Percentiles rank a stretch among this genome's conserved stretches.
These are phyloP conservation scores for Sugiyamaella grinbergsii DNA, from an alignment of 1,139 yeast species.

Conservation along the genomic window DNA sequence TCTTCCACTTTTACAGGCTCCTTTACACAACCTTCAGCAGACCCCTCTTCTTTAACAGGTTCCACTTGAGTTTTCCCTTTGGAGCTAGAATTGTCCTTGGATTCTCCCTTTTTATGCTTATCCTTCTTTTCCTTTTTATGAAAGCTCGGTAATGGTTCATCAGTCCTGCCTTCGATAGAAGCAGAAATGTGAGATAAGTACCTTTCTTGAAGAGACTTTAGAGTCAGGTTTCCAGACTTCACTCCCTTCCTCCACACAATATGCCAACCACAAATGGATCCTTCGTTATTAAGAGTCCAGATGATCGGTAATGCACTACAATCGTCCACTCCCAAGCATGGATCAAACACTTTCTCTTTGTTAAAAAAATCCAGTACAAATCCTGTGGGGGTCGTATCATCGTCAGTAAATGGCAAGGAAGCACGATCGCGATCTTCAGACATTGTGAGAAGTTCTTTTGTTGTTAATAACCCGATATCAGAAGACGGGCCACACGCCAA, in stretches of 20 bases:
- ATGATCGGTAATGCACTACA: constrained; percentile 64
- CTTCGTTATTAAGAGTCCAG: constrained; percentile 63
- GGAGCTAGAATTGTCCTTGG: neutral
- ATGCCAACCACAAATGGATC: constrained; percentile 65
- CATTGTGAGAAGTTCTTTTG: constrained; percentile 46
- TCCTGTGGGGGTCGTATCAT: constrained; percentile 74
- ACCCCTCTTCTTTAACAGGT: too few species aligned
- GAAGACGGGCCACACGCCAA: constrained; percentile 64
- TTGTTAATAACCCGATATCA: constrained; percentile 54
- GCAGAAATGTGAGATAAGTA: neutral
- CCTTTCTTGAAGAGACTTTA: neutral
- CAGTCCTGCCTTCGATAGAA: neutral
- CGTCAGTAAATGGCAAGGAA: constrained; percentile 66
- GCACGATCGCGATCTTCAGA: constrained; percentile 72
- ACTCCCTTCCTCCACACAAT: constrained; percentile 44
- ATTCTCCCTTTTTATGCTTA: neutral
- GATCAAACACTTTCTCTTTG: constrained; percentile 49
- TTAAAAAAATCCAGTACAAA: constrained; percentile 60
- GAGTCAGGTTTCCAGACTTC: constrained; percentile 6
- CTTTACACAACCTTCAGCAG: neutral
- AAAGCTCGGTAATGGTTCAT: constrained; percentile 1
- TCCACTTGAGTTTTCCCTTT: too few species aligned
- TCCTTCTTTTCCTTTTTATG: constrained; percentile 3
- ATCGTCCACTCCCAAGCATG: constrained; percentile 60
- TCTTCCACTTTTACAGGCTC: neutral